phyloP scores from a whole-genome alignment of 805 yeast species.

The Millerozyma acaciae region DNA sequence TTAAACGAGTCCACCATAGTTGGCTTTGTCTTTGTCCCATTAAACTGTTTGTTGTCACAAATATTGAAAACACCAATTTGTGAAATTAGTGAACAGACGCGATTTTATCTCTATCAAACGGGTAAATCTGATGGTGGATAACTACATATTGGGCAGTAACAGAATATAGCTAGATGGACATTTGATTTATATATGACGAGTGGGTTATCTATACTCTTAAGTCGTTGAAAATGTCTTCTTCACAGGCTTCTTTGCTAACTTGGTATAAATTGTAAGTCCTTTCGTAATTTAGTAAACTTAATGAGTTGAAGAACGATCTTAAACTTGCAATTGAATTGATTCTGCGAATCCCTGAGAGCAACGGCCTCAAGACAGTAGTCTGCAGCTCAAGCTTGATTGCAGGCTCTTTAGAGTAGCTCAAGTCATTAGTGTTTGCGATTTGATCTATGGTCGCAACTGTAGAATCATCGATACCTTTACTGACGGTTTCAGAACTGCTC shows the following conservation, averaged over 20 bases:
- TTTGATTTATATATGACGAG: too few relatives aligned
- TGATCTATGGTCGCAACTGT: conserved; percentile 45
- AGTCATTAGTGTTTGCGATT: conserved; percentile 32
- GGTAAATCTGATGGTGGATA: too few relatives aligned
- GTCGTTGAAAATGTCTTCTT: conserved; percentile 57
- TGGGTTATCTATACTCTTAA: conserved; percentile 19
- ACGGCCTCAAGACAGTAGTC: conserved; percentile 34
- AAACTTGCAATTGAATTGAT: conserved; percentile 45
- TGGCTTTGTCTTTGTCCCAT: too few relatives aligned
- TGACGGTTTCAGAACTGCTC: conserved; percentile 59
- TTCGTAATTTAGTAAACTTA: conserved; percentile 64
- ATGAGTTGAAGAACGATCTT: conserved; percentile 59
- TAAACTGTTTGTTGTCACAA: too few relatives aligned
- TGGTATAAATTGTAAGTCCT: conserved; percentile 50
- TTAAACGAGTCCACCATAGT: too few relatives aligned
- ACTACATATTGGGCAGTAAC: too few relatives aligned
- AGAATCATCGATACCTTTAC: conserved; percentile 19
- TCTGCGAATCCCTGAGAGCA: conserved; percentile 40
- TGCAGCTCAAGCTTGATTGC: conserved; percentile 37
- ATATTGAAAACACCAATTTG: too few relatives aligned
- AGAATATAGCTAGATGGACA: too few relatives aligned
- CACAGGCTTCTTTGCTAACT: conserved; percentile 40
- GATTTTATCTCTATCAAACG: too few relatives aligned
- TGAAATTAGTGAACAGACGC: too few relatives aligned
- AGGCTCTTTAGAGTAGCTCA: conserved; percentile 27